phyloP scores from a whole-genome alignment of 208 protist genomes.

The Trypanosoma melophagium region DNA sequence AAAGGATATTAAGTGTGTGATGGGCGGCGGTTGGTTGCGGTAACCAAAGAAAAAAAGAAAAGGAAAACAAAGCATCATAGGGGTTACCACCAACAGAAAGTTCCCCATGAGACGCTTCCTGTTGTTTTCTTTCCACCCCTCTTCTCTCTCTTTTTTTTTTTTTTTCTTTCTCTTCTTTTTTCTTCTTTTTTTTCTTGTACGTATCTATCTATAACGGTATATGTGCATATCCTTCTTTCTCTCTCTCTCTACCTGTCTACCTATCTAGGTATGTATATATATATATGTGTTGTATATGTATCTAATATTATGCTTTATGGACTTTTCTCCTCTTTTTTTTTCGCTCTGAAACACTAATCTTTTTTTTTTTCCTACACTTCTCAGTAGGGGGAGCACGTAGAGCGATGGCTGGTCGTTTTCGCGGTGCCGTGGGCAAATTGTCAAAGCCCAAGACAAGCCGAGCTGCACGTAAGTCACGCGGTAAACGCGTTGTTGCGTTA shows the following conservation, averaged over 20 bases:
- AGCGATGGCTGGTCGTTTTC: slow-evolving; percentile 77
- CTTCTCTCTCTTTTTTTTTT: neutral
- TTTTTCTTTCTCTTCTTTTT: neutral
- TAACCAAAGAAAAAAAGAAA: neutral
- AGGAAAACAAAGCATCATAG: slow-evolving; percentile 6
- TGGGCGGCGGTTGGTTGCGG: too few relatives aligned
- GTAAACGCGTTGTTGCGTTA: slow-evolving; percentile 53
- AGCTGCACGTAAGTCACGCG: slow-evolving; percentile 41
- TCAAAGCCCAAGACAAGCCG: slow-evolving; percentile 63
- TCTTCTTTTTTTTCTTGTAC: neutral
- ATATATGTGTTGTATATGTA: too few relatives aligned
- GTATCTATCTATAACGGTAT: neutral
- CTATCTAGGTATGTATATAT: neutral
- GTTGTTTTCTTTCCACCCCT: neutral
- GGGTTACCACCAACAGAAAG: neutral
- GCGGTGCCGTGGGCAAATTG: slow-evolving; percentile 70
- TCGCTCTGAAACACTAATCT: too few relatives aligned
- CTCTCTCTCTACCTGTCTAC: neutral
- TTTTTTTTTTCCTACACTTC: too few relatives aligned
- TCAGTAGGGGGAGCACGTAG: neutral
- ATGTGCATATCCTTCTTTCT: neutral
- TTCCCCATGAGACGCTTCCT: neutral
- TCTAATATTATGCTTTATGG: too few relatives aligned
- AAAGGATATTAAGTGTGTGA: too few relatives aligned
- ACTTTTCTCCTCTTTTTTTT: too few relatives aligned